These are phyloP conservation scores for Leccinum griseonigrum DNA, from an alignment of 1,284 basidiomycete species.

Conservation along the genomic window DNA sequence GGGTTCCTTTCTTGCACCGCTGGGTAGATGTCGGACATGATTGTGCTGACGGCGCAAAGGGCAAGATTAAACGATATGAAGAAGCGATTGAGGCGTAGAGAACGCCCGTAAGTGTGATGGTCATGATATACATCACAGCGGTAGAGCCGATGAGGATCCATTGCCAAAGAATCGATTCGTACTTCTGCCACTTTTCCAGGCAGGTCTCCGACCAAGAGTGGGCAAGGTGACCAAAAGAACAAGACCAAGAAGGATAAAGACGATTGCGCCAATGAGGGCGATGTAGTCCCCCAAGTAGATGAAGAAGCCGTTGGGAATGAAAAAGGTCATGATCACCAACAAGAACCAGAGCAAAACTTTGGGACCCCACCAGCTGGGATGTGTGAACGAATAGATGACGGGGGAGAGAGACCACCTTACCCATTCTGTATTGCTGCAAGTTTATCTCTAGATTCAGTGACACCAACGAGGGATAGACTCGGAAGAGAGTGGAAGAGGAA, in stretches of 20 bases:
- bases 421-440: slow-evolving; percentile 97
- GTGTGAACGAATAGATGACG: slow-evolving; percentile 5
- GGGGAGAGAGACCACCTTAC: slow-evolving; percentile 40
- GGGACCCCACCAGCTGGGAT: slow-evolving; percentile 93
- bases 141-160: slow-evolving; percentile 98
- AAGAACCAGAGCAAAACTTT: slow-evolving; percentile 87
- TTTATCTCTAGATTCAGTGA: slow-evolving; percentile 87
- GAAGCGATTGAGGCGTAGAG: slow-evolving; percentile 90
- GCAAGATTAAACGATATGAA: slow-evolving; percentile 95
- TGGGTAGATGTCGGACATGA: slow-evolving; percentile 77
- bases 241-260: slow-evolving; percentile 96
- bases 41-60: slow-evolving; percentile 77
- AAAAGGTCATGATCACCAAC: slow-evolving; percentile 80
- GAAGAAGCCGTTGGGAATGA: slow-evolving; percentile 93
- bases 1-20: slow-evolving; percentile 92
- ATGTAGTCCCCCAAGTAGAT: slow-evolving; percentile 96
- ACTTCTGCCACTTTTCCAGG: slow-evolving; percentile 91
- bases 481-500: slow-evolving; percentile 87
- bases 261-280: slow-evolving; percentile 85
- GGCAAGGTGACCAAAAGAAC: slow-evolving; percentile 97
- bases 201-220: slow-evolving; percentile 98
- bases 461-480: slow-evolving; percentile 77
- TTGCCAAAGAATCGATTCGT: slow-evolving; percentile 90
- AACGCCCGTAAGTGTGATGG: slow-evolving; percentile 82
- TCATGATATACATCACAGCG: slow-evolving; percentile 79